These are phyloP conservation scores for Pseudogymnoascus sp. DNA, from an alignment of 2,329 filamentous ascomycete genomes.

Conservation along the genomic window DNA sequence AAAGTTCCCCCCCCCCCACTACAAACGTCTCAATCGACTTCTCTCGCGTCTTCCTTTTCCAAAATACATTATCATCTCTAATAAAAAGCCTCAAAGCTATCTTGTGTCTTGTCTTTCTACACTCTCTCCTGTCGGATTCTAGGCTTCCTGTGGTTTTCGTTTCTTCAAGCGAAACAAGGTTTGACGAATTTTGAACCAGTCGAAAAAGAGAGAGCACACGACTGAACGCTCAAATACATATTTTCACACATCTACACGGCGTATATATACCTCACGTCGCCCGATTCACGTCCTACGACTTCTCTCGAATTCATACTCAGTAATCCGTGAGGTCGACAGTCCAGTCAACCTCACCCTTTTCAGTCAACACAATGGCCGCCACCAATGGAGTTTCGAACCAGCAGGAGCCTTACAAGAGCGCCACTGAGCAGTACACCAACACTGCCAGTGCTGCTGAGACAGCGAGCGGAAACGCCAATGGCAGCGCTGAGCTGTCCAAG, in stretches of 20 bases:
- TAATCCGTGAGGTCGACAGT: background rate
- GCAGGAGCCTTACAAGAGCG: conserved; percentile 28
- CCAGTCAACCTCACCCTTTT: conserved; percentile 3
- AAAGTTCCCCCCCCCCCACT: conserved; percentile 7
- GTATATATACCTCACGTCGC: conserved; percentile 1
- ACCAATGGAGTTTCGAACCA: conserved; percentile 29
- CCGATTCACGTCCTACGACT: background rate
- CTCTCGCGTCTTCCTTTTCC: conserved; percentile 4
- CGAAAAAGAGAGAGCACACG: conserved; percentile 3
- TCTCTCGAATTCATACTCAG: background rate
- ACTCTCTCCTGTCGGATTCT: conserved; percentile 8
- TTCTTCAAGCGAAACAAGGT: conserved; percentile 8
- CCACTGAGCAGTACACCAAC: conserved; percentile 26
- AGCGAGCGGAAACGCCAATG: conserved; percentile 25
- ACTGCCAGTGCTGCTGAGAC: conserved; percentile 24
- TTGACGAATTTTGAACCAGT: conserved; percentile 4
- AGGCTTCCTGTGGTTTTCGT: background rate
- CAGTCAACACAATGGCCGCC: conserved; percentile 15
- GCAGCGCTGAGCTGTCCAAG: conserved; percentile 53
- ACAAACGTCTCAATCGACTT: conserved; percentile 7
- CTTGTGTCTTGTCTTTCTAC: conserved; percentile 7
- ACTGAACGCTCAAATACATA: conserved; percentile 4
- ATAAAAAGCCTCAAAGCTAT: conserved; percentile 3
- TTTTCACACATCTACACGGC: conserved; percentile 2
- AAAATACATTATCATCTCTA: conserved; percentile 7